phyloP scores from a whole-genome alignment of 305 asterid species.

The Andrographis paniculata region DNA sequence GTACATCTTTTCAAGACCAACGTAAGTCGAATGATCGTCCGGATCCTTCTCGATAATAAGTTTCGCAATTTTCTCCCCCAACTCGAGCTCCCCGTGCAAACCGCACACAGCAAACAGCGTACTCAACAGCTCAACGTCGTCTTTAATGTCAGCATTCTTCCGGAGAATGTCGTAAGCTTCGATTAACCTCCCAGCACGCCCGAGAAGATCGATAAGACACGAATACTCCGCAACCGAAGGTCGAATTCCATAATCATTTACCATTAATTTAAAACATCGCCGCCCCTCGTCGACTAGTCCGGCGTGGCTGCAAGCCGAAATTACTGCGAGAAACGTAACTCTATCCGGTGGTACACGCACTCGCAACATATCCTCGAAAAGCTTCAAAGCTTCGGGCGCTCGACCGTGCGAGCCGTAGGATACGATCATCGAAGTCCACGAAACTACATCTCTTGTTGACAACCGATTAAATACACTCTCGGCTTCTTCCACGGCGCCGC shows the following conservation, averaged over 20 bases:
- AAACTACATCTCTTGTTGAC: constrained; percentile 49
- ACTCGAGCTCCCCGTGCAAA: constrained; percentile 41
- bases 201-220: constrained; percentile 61
- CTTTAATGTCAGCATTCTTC: constrained; percentile 25
- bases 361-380: constrained; percentile 48
- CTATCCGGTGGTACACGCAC: constrained; percentile 49
- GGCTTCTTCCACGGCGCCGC: constrained; percentile 72
- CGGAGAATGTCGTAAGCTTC: constrained; percentile 62
- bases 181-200: constrained; percentile 61
- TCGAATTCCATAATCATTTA: constrained; percentile 31
- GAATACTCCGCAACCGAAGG: constrained; percentile 68
- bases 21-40: constrained; percentile 53
- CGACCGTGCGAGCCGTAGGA: constrained; percentile 82
- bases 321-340: constrained; percentile 63
- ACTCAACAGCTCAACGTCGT: constrained; percentile 52
- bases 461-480: constrained; percentile 40
- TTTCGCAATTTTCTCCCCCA: constrained; percentile 54
- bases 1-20: constrained; percentile 59
- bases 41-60: constrained; percentile 41
- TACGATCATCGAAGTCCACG: constrained; percentile 75
- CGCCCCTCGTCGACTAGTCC: constrained; percentile 65
- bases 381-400: constrained; percentile 50
- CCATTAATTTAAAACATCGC: constrained; percentile 45
- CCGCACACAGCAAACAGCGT: constrained; percentile 56
- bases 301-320: constrained; percentile 81